Conservation (phyloP, 2,329 filamentous ascomycete genomes). For the Ceratocystis papillata region DNA sequence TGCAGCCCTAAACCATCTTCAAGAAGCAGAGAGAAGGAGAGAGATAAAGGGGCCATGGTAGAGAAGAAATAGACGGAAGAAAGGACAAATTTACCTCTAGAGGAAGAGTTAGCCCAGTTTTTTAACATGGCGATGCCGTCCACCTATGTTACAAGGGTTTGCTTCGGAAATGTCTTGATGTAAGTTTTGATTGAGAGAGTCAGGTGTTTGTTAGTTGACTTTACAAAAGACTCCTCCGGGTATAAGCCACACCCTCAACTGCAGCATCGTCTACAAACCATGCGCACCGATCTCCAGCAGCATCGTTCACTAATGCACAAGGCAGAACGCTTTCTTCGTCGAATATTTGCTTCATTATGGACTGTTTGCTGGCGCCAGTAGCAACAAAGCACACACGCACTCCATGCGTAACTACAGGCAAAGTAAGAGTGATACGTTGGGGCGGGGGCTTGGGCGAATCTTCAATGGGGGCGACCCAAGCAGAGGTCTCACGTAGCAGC, state of each 20-base stretch:
- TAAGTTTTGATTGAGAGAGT: neutral
- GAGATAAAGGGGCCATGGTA: neutral
- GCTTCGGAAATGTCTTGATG: neutral
- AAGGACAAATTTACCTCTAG: neutral
- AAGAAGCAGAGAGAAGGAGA: neutral
- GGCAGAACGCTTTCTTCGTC: conserved; percentile 71
- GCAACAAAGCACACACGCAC: conserved; percentile 83
- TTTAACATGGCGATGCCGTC: neutral
- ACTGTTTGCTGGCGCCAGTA: conserved; percentile 80
- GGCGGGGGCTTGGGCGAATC: conserved; percentile 93
- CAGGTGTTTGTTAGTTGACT: neutral
- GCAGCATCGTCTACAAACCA: conserved; percentile 91
- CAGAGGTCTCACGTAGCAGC: conserved; percentile 71
- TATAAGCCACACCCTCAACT: conserved; percentile 74
- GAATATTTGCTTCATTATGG: conserved; percentile 86
- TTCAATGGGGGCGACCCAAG: conserved; percentile 85
- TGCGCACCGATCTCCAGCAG: conserved; percentile 71
- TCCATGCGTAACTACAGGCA: conserved; percentile 82
- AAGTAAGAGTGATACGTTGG: conserved; percentile 78
- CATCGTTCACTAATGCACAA: conserved; percentile 77
- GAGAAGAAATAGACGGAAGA: neutral
- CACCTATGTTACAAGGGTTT: neutral
- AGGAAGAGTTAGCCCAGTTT: neutral
- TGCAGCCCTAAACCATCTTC: neutral
- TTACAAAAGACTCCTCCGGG: conserved; percentile 55